Evolutionary conservation across 2,329 filamentous ascomycete genomes (phyloP).

Genomic region (Furcasterigmium furcatum): DNA sequence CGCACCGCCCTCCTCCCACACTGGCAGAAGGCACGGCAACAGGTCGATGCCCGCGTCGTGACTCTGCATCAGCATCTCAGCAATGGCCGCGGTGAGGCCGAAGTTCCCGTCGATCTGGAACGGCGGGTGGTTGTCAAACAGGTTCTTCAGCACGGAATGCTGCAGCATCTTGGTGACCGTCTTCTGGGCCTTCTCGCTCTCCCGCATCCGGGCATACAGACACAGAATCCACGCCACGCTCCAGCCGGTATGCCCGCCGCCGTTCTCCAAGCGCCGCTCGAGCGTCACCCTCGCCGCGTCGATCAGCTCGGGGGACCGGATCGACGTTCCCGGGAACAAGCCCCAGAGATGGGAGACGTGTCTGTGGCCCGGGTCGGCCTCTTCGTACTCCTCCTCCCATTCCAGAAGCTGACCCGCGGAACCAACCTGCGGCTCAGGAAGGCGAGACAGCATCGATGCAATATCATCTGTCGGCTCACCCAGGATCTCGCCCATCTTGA

Average conservation of each 20-base stretch:
- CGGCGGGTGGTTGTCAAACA: slow-evolving; percentile 26
- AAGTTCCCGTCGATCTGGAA: slow-evolving; percentile 49
- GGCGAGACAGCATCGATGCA: neutral
- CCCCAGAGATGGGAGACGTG: slow-evolving; percentile 48
- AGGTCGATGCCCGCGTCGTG: slow-evolving; percentile 18
- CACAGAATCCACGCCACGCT: neutral
- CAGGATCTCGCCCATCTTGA: neutral
- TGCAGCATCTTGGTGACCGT: slow-evolving; percentile 30
- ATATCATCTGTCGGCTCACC: slow-evolving; percentile 6
- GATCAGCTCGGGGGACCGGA: slow-evolving; percentile 20
- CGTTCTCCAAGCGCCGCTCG: slow-evolving; percentile 4
- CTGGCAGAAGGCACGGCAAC: slow-evolving; percentile 7
- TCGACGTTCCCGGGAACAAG: slow-evolving; percentile 25
- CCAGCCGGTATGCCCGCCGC: slow-evolving; percentile 1
- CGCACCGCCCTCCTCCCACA: neutral
- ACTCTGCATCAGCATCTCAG: slow-evolving; percentile 39
- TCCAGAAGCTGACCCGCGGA: slow-evolving; percentile 7
- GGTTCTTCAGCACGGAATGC: slow-evolving; percentile 33
- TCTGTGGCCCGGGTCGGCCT: slow-evolving; percentile 42
- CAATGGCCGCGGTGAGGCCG: slow-evolving; percentile 36
- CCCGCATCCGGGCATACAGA: slow-evolving; percentile 34
- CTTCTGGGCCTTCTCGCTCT: slow-evolving; percentile 26
- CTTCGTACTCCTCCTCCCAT: slow-evolving; percentile 23
- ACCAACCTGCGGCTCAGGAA: slow-evolving; percentile 3
- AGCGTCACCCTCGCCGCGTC: slow-evolving; percentile 5